Percentiles rank a stretch among this genome's conserved stretches.
Conservation (phyloP, 768 basidiomycete genomes). For the Auricularia auricula-judae region DNA sequence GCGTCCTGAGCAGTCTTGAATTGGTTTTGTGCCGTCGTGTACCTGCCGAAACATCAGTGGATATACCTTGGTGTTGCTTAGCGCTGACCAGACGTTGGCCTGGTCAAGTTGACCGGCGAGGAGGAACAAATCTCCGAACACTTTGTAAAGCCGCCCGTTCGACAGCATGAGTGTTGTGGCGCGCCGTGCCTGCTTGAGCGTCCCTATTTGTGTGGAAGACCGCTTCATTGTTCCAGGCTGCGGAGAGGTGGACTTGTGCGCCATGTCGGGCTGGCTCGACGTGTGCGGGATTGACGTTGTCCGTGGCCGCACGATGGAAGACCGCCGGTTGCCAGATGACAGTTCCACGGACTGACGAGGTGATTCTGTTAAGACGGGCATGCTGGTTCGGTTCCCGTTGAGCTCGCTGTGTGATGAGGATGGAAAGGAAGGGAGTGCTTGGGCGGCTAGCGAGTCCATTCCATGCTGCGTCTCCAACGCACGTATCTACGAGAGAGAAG, state of each 20-base stretch:
- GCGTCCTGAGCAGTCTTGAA: slow-evolving; percentile 66
- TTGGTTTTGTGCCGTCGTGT: slow-evolving; percentile 24
- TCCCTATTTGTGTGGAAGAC: slow-evolving; percentile 30
- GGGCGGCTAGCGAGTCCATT: slow-evolving; percentile 59
- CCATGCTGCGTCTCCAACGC: slow-evolving; percentile 68
- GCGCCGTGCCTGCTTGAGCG: slow-evolving; percentile 48
- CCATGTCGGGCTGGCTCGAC: slow-evolving; percentile 48
- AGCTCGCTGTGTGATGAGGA: slow-evolving; percentile 2
- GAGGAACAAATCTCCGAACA: slow-evolving; percentile 81
- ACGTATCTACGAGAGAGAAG: too few relatives aligned
- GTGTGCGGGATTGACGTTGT: slow-evolving; percentile 34
- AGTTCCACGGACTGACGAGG: neutral
- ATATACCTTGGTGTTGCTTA: neutral
- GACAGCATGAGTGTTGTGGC: slow-evolving; percentile 60
- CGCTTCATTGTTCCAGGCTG: slow-evolving; percentile 34
- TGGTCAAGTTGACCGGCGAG: slow-evolving; percentile 80
- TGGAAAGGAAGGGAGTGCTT: slow-evolving; percentile 22
- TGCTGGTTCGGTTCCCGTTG: neutral
- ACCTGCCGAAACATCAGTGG: neutral
- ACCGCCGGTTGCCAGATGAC: neutral
- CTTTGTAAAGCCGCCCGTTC: slow-evolving; percentile 78
- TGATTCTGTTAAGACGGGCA: neutral
- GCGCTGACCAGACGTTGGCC: slow-evolving; percentile 60
- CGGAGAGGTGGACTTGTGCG: slow-evolving; percentile 12
- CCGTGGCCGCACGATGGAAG: slow-evolving; percentile 42